Evolutionary conservation across 2,329 filamentous ascomycete genomes (phyloP).

Genomic region (Chalaropsis thielavioides): DNA sequence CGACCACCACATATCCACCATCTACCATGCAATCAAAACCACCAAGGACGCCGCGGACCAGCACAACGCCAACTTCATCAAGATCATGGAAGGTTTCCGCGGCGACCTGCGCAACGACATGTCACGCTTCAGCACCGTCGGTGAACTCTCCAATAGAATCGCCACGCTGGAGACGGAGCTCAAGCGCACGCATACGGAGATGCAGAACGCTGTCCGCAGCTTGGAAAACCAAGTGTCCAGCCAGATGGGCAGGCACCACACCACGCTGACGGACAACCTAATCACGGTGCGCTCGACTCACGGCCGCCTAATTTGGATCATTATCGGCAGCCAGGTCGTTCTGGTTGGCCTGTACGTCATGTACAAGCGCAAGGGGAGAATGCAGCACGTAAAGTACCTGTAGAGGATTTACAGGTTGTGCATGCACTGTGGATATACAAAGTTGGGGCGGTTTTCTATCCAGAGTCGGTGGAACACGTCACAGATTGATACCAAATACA

Average conservation of each 20-base stretch:
- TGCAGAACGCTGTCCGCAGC: constrained; percentile 35
- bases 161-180: constrained; percentile 44
- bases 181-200: constrained; percentile 40
- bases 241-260: constrained; percentile 37
- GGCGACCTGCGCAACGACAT: constrained; percentile 34
- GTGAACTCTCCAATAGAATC: constrained; percentile 32
- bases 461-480: background rate
- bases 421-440: background rate
- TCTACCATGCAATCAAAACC: constrained; percentile 43
- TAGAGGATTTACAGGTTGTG: constrained; percentile 27
- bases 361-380: constrained; percentile 66
- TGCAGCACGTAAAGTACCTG: constrained; percentile 82
- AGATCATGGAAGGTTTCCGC: constrained; percentile 31
- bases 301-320: constrained; percentile 46
- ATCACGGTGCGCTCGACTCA: constrained; percentile 36
- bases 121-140: constrained; percentile 31
- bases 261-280: constrained; percentile 34
- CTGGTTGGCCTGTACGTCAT: constrained; percentile 54
- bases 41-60: constrained; percentile 38
- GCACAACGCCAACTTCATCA: constrained; percentile 37
- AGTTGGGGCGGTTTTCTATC: background rate
- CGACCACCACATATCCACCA: constrained; percentile 50
- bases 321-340: constrained; percentile 61
- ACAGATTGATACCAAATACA: constrained; percentile 2
- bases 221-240: constrained; percentile 40